Conservation (phyloP, 495 filamentous ascomycete genomes). For the Pseudevernia furfuracea region DNA sequence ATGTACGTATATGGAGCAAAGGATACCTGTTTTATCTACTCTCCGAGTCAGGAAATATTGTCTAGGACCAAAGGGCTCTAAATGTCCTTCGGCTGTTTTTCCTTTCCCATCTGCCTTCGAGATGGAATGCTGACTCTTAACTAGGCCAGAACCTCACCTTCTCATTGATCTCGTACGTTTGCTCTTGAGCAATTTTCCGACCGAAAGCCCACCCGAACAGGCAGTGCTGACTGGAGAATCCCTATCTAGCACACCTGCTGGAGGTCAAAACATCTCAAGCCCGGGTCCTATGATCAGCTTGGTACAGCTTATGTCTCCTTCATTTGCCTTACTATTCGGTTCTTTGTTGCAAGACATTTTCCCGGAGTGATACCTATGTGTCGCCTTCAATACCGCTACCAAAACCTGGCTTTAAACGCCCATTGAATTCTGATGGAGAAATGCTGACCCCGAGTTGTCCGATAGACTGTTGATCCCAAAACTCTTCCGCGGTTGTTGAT, state of each 20-base stretch:
- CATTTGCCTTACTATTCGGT: background rate
- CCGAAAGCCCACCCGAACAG: background rate
- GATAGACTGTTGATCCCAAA: conserved; percentile 12
- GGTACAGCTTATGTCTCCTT: background rate
- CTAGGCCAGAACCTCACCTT: conserved; percentile 22
- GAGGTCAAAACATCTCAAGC: conserved; percentile 2
- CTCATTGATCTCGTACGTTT: conserved; percentile 10
- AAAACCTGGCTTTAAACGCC: background rate
- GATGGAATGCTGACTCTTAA: conserved; percentile 3
- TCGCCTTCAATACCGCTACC: background rate
- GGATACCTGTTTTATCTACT: background rate
- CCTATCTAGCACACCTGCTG: conserved; percentile 3
- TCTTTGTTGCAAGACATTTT: background rate
- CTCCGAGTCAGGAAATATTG: background rate
- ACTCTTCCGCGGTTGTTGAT: conserved; percentile 16
- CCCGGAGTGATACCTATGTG: background rate
- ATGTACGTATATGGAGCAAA: background rate
- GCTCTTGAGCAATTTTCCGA: background rate
- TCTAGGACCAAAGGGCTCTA: background rate
- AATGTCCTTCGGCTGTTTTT: background rate
- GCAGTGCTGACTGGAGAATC: background rate
- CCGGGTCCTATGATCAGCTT: conserved; percentile 20
- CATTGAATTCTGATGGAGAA: background rate
- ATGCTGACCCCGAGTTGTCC: background rate
- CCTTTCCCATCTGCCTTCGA: background rate